phyloP scores from a whole-genome alignment of 352 stramenopile genomes.

The Globisporangium takayamanum region DNA sequence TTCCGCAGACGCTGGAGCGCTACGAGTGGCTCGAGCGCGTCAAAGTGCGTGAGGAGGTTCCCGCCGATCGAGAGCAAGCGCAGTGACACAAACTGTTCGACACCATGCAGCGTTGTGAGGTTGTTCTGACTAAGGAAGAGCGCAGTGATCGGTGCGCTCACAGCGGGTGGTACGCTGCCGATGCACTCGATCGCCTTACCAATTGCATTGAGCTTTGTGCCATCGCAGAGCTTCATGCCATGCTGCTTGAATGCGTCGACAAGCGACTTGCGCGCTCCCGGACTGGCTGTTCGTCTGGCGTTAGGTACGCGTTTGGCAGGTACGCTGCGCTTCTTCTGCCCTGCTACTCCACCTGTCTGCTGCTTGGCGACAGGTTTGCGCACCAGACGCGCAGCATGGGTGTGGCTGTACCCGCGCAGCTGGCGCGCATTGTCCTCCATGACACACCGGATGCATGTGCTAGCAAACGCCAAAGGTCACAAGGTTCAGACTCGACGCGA shows the following conservation, averaged over 20 bases:
- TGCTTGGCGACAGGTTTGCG: neutral
- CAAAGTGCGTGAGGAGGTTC: constrained; percentile 44
- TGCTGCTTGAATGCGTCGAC: constrained; percentile 66
- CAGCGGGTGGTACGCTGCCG: constrained; percentile 35
- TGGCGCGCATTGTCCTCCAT: constrained; percentile 6
- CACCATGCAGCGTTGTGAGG: constrained; percentile 32
- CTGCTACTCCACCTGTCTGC: too few relatives aligned
- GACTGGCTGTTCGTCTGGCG: neutral
- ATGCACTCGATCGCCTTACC: constrained; percentile 47
- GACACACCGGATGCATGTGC: neutral
- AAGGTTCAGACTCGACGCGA: too few relatives aligned
- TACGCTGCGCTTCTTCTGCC: too few relatives aligned
- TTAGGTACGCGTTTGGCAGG: neutral
- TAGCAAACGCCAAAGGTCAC: neutral
- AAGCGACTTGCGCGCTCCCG: constrained; percentile 31
- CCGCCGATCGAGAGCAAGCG: constrained; percentile 57
- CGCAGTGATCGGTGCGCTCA: constrained; percentile 40
- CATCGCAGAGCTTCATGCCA: constrained; percentile 60
- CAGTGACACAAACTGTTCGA: constrained; percentile 57
- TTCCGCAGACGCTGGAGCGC: constrained; percentile 41
- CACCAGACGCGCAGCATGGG: neutral
- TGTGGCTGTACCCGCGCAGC: constrained; percentile 5
- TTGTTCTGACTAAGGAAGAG: constrained; percentile 84
- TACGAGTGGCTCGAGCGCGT: constrained; percentile 31
- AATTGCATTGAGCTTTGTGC: constrained; percentile 67